phyloP scores from a whole-genome alignment of 1,284 basidiomycete species.

The Rhodotorula sp. region DNA sequence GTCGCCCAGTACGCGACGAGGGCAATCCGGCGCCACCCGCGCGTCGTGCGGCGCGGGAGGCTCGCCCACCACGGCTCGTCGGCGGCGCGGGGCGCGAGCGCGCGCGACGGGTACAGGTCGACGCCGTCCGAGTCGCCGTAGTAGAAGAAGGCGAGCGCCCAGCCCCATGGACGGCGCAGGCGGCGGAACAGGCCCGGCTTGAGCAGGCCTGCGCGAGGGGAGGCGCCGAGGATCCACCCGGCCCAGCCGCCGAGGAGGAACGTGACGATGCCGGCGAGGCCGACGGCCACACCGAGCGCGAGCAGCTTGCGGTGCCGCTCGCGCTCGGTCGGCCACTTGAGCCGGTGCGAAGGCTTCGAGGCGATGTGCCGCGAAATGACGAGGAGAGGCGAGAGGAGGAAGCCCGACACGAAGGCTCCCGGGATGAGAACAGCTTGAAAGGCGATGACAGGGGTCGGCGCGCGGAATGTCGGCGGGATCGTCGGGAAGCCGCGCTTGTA shows the following conservation, averaged over 20 bases:
- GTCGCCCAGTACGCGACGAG: conserved; percentile 86
- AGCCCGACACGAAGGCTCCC: conserved; percentile 86
- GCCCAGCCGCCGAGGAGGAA: conserved; percentile 92
- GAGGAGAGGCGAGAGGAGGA: conserved; percentile 90
- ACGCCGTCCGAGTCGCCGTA: conserved; percentile 65
- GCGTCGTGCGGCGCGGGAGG: background rate
- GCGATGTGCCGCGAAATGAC: conserved; percentile 90
- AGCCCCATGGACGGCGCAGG: conserved; percentile 70
- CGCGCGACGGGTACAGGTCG: background rate
- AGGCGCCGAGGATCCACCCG: conserved; percentile 77
- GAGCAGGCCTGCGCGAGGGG: conserved; percentile 54
- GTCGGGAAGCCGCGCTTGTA: conserved; percentile 59
- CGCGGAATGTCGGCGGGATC: conserved; percentile 67
- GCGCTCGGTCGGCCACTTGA: conserved; percentile 81
- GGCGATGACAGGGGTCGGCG: conserved; percentile 86
- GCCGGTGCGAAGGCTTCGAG: conserved; percentile 82
- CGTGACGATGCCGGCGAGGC: conserved; percentile 73
- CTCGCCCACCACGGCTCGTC: conserved; percentile 17
- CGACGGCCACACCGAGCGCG: conserved; percentile 81
- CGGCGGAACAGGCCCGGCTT: conserved; percentile 1
- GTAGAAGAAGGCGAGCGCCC: conserved; percentile 64
- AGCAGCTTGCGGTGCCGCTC: conserved; percentile 78
- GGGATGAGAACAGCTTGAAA: conserved; percentile 93
- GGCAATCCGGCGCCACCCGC: conserved; percentile 72
- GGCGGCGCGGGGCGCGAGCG: background rate